Evolutionary conservation across 139 green algal genomes (phyloP).

Genomic region (Pycnococcus provasolii): DNA sequence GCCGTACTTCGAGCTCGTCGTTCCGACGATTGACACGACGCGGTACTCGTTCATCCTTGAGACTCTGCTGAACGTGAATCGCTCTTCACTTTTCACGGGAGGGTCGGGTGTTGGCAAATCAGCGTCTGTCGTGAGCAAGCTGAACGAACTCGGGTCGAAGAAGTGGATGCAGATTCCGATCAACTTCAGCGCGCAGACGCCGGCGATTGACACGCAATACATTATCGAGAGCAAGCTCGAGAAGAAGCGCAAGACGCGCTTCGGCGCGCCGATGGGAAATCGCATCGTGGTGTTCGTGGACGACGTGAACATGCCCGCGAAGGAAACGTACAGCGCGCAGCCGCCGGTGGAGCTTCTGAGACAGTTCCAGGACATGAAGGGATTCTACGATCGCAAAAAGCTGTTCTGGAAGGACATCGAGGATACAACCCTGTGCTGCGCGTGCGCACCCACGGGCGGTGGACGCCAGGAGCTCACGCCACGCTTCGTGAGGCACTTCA

Average conservation of each 20-base stretch:
- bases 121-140: conserved; percentile 44
- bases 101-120: conserved; percentile 67
- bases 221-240: conserved; percentile 69
- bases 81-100: conserved; percentile 60
- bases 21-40: conserved; percentile 67
- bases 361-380: conserved; percentile 66
- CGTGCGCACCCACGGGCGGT: conserved; percentile 63
- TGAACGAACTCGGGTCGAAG: no score
- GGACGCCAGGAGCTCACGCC: conserved; percentile 58
- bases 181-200: conserved; percentile 73
- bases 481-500: conserved; percentile 73
- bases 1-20: conserved; percentile 67
- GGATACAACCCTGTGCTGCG: conserved; percentile 50
- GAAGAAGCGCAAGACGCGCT: conserved; percentile 67
- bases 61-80: conserved; percentile 48
- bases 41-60: conserved; percentile 53
- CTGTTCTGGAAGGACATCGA: conserved; percentile 76
- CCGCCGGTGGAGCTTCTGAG: conserved; percentile 73
- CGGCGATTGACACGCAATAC: conserved; percentile 53
- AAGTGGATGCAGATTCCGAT: conserved; percentile 21
- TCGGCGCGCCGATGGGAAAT: conserved; percentile 58
- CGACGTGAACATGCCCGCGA: conserved; percentile 78
- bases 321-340: conserved; percentile 68
- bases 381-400: conserved; percentile 74
- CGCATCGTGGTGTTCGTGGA: conserved; percentile 75